phyloP scores from a whole-genome alignment of 345 rosid species.

The Psidium guajava region DNA sequence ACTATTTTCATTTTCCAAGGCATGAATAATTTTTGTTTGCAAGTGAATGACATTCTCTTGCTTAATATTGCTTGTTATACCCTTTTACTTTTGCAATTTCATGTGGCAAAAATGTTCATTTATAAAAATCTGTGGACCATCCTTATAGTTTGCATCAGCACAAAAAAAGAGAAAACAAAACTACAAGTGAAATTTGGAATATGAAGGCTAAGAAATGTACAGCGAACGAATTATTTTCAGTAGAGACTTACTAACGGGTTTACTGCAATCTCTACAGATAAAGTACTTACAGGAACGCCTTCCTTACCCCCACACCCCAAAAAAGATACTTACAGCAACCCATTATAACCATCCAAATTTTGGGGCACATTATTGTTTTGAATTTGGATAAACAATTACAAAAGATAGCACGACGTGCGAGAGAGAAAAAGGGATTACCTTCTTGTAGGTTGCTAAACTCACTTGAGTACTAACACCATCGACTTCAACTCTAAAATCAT shows the following conservation, averaged over 20 bases:
- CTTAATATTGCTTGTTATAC: background rate
- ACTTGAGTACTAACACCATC: conserved; percentile 41
- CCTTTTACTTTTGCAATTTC: background rate
- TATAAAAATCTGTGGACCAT: background rate
- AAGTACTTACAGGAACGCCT: background rate
- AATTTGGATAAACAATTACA: background rate
- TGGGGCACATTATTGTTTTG: background rate
- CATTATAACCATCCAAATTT: background rate
- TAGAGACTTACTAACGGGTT: background rate
- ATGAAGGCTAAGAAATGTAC: background rate
- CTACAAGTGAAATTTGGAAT: background rate
- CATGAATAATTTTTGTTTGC: background rate
- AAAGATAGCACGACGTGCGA: background rate
- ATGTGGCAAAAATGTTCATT: background rate
- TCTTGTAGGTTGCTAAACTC: conserved; percentile 45
- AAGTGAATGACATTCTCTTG: background rate
- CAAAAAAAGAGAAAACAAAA: background rate
- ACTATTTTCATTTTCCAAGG: background rate
- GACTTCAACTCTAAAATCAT: conserved; percentile 53
- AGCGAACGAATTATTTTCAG: background rate
- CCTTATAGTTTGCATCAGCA: background rate
- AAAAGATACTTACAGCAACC: background rate
- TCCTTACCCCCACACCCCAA: no score
- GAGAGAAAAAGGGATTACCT: conserved; percentile 18
- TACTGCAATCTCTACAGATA: background rate